Percentiles rank a stretch among this genome's conserved stretches.
These are phyloP conservation scores for Trichoderma cornu-damae DNA, from an alignment of 2,329 filamentous ascomycete species.

Conservation along the genomic window DNA sequence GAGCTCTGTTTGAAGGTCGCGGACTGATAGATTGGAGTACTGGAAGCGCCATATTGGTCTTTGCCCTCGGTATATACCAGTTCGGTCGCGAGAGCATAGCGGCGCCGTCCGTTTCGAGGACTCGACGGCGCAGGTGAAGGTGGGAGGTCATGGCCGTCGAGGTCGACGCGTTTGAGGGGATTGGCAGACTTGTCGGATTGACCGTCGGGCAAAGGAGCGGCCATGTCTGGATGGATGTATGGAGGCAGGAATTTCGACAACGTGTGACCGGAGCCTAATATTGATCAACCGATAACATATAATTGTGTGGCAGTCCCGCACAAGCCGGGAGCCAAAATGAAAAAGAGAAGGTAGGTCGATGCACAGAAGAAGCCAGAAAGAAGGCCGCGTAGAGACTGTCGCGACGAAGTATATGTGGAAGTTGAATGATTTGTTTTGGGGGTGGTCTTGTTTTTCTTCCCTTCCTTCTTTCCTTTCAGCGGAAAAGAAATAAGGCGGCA, in stretches of 20 bases:
- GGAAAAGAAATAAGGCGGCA: too few species aligned
- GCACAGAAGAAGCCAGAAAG: background rate
- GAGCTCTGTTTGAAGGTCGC: conserved; percentile 96
- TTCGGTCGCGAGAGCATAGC: conserved; percentile 92
- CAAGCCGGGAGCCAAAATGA: background rate
- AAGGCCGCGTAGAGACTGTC: background rate
- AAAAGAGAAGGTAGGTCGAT: background rate
- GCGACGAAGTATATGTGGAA: conserved; percentile 1
- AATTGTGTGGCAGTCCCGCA: conserved; percentile 5
- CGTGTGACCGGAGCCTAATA: too few species aligned
- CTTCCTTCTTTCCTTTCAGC: background rate
- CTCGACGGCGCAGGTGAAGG: conserved; percentile 91
- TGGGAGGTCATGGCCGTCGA: conserved; percentile 78
- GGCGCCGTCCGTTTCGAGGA: conserved; percentile 71
- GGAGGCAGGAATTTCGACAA: too few species aligned
- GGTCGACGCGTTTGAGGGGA: conserved; percentile 58
- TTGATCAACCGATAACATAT: background rate
- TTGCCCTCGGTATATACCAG: conserved; percentile 92
- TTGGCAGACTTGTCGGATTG: conserved; percentile 28
- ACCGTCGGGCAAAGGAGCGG: conserved; percentile 26
- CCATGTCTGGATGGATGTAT: too few species aligned
- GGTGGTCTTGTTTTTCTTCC: too few species aligned
- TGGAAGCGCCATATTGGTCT: conserved; percentile 96
- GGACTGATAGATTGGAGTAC: conserved; percentile 95
- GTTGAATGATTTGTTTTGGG: too few species aligned